Base-by-base conservation (phyloP, 2,329 filamentous ascomycete species). In the Cladosporium sp. region DNA sequence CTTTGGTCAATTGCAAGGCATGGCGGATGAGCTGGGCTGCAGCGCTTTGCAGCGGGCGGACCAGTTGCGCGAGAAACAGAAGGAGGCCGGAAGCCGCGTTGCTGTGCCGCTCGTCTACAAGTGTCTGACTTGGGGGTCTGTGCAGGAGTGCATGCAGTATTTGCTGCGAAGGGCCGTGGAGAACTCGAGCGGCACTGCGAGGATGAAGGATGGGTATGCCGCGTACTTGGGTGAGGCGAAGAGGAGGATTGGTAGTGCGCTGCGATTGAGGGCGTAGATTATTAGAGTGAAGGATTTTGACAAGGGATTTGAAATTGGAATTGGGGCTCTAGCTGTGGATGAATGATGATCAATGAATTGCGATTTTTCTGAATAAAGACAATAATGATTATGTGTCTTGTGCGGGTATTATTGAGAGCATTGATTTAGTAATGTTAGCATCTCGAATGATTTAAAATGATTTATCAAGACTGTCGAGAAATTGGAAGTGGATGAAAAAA, bases 1-100 rank as follows among this genome's bases (percentile, higher is more conserved):
- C 0, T 90, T 89, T 66, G 87, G 87, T 2, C 91, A 96, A 71
- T 79, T 96, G 1, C 87, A 92, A 73, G 91, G 92, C 34, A 97
- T 97, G 92, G 92, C 92, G 1, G 92, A 97, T 59, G 91, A 96
- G 66, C 83, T 97, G 44, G 89, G 85, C 50, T 78, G 79, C 56
- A 69, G 71, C 3, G 64, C 82, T 1, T 64, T 83, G 13, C 70
- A 79, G 52, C 49, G 53, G 9, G 56, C 69, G 60, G 60, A 62
- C 58, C 66, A 65, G 20, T 60, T 61, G 1, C 62, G 66, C 42
- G 70, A 74, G 13, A 70, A 69, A 50, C 50, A 51, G 11, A 12
- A 29, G 8, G 36, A 41, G 13, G 9, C 15, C 13, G 37, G 38
- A 3, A 24, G 9, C 4, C 34, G 47, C 18, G 38, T 40, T 18